Evolutionary conservation across 352 stramenopile genomes (phyloP).

Genomic region (Phytophthora sp.): DNA sequence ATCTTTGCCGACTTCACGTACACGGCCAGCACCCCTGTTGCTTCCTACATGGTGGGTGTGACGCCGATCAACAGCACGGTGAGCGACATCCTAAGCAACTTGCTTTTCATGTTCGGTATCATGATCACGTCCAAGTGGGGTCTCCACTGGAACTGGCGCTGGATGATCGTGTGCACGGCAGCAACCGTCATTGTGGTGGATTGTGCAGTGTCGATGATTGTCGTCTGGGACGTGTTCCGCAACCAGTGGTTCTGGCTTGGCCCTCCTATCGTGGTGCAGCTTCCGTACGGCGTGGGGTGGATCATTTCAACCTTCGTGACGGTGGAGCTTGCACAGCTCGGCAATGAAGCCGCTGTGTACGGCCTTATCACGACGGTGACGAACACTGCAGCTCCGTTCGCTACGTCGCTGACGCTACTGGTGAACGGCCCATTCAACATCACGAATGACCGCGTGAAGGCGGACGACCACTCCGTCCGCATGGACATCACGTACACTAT

Average conservation of each 20-base stretch:
- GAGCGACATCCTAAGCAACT: slow-evolving; percentile 37
- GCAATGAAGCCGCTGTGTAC: slow-evolving; percentile 23
- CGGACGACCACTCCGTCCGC: slow-evolving; percentile 19
- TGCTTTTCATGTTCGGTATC: slow-evolving; percentile 39
- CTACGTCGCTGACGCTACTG: slow-evolving; percentile 18
- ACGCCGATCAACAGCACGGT: slow-evolving; percentile 37
- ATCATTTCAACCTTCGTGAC: slow-evolving; percentile 29
- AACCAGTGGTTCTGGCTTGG: slow-evolving; percentile 28
- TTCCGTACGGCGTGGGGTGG: slow-evolving; percentile 25
- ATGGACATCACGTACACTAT: slow-evolving; percentile 27
- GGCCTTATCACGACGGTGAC: slow-evolving; percentile 22
- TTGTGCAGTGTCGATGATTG: slow-evolving; percentile 13
- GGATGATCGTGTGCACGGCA: slow-evolving; percentile 20
- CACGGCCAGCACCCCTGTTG: slow-evolving; percentile 25
- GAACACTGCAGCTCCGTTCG: slow-evolving; percentile 13
- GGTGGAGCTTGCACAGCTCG: slow-evolving; percentile 17
- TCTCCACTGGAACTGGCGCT: slow-evolving; percentile 29
- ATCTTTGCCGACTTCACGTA: slow-evolving; percentile 41
- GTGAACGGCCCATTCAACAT: slow-evolving; percentile 18
- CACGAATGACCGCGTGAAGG: slow-evolving; percentile 15
- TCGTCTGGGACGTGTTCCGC: slow-evolving; percentile 22
- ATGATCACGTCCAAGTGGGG: slow-evolving; percentile 43
- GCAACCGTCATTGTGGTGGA: slow-evolving; percentile 12
- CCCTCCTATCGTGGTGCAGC: slow-evolving; percentile 22
- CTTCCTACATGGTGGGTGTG: slow-evolving; percentile 37